Base-by-base conservation (phyloP, 140 eudicot species). In the Stevia rebaudiana region DNA sequence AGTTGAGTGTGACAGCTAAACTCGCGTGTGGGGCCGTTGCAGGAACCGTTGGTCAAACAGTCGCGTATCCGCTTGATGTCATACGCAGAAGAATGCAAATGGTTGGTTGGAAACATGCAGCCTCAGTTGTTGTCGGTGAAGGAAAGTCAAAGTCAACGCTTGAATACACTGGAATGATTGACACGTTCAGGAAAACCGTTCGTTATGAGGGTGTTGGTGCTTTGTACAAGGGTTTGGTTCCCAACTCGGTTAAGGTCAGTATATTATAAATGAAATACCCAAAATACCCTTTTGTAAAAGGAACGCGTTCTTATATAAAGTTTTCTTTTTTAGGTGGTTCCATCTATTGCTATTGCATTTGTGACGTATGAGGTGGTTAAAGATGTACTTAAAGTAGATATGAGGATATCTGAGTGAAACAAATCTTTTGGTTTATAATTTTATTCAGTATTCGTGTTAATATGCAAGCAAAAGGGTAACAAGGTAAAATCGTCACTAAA, bases 11-110 rank as follows among this genome's bases (percentile, higher is more conserved):
- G 61, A 73, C 78, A 9, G 88, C 99, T 50, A 88, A 87, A 73
- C 99, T 94, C 43, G 94, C 88, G n/a, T 94, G 97, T 76, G 99
- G 99, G 67, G 99, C 95, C 9, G 85, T 76, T 4, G 99, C 99
- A 12, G 99, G 99, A 47, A 94, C 99, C 19, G 77, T 88, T 13
- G 99, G 97, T 11, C 99, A 94, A 70, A 94, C 99, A 22, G 95
- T 94, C 69, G 99, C 99, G 19, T 94, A 94, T 71, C 99, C 97
- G 19, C 90, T 94, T 13, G 99, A 94, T 62, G 99, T 94, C 40
- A 71, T 94, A 23, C 95, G 99, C 13, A 63, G 99, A 67, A 81
- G 99, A 73, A 94, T 94, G 97, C 99, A 94, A 63, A 94, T 88
- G 99, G 97, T 80, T 39, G 99, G 99, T 6, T 94, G 99, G 99